Base-by-base conservation (phyloP, 805 yeast genomes). In the Brettanomyces bruxellensis region DNA sequence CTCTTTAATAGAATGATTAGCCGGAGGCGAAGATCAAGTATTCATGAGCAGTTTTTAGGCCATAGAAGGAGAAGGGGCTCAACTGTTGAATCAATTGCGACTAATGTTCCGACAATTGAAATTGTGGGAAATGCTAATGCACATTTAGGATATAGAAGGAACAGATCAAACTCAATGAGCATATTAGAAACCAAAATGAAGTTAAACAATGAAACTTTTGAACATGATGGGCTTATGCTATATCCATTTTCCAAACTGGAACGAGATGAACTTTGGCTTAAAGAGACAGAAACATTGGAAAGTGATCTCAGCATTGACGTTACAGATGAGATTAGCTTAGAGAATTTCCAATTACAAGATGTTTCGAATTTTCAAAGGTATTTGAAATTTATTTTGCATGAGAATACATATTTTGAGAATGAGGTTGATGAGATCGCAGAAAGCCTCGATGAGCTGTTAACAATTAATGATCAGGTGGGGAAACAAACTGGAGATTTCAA, bases 401-500 rank as follows among this genome's bases (percentile, higher is more conserved):
- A 63, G 45, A 64, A 65, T 54, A 47, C 49, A 3, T 30, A 62
- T 41, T 73, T 86, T 41, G 56, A 77, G 1, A 50, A 53, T 0
- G 75, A 77, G 25, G 72, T 86, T 0, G 65, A 67, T 12, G 46
- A 54, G 0, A 66, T 86, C 5, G 61, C 76, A 23, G 57, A 55
- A 3, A 67, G 72, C 14, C 66, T 85, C 44, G 68, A 72, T 24
- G 61, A 68, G 2, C 67, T 87, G 39, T 66, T 78, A 4, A 48
- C 57, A 2, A 74, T 78, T 25, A 77, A 85, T 52, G 74, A 75
- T 44, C 69, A 74, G 12, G 86, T 88, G 5, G 72, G 80, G 4
- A 57, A 62, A 18, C 83, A 82, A 47, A 84, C 95, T 0, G 59
- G 64, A 18, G 83, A 75, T 34, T 84, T 88, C 59, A 84, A 83